A percentile compares a stretch with the other conserved stretches of the same genome.
These are phyloP conservation scores for Aurantiochytrium sp. DNA, from an alignment of 108 stramenopile genomes.

Conservation along the genomic window DNA sequence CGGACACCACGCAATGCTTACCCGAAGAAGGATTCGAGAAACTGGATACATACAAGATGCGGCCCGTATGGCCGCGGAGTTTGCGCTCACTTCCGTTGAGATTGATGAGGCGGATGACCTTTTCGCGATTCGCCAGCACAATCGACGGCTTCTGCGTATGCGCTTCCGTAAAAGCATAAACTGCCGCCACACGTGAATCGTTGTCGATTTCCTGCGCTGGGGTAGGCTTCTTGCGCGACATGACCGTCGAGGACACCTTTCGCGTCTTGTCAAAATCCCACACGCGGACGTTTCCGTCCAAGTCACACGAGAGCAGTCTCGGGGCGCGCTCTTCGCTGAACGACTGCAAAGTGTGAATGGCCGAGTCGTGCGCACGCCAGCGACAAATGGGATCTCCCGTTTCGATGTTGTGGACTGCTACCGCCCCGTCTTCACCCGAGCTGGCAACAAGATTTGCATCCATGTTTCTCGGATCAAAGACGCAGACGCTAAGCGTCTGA, in stretches of 20 bases:
- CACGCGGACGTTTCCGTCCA: neutral
- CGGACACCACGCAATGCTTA: neutral
- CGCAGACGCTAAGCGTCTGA: neutral
- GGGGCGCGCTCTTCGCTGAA: neutral
- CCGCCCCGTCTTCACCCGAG: neutral
- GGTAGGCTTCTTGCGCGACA: neutral
- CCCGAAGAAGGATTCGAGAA: neutral
- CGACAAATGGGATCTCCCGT: neutral
- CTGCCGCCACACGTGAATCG: neutral
- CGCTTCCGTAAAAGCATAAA: neutral
- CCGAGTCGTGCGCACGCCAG: neutral
- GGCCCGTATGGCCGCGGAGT: neutral
- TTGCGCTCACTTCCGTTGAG: neutral
- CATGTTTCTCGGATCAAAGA: neutral
- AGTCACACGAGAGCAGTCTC: neutral
- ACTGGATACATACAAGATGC: neutral
- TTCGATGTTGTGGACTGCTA: neutral
- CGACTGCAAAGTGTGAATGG: neutral
- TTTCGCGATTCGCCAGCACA: neutral
- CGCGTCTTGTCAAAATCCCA: neutral
- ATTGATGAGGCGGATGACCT: neutral
- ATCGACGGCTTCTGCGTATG: neutral
- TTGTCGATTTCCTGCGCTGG: neutral
- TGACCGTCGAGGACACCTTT: neutral
- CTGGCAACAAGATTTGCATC: neutral